Conservation (phyloP, 2,329 filamentous ascomycete species). For the Penicillium corylophilum region DNA sequence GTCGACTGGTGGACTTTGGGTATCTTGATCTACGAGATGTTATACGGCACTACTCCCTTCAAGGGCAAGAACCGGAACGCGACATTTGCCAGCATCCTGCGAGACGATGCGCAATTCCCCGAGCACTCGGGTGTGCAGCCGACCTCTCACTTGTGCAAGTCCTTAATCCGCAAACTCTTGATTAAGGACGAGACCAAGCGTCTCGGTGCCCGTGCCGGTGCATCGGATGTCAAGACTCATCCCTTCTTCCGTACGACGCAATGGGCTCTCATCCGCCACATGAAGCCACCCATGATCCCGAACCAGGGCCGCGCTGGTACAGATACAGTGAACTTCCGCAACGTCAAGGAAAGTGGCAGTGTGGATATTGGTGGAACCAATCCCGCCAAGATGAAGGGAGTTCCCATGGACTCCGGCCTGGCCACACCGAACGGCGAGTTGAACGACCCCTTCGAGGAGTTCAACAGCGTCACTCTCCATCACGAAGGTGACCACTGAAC, state of each 20-base stretch:
- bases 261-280: constrained; percentile 95
- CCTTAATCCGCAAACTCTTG: constrained; percentile 88
- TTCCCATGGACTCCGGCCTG: constrained; percentile 81
- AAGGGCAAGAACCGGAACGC: constrained; percentile 99
- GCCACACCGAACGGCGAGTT: constrained; percentile 80
- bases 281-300: constrained; percentile 96
- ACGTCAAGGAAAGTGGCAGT: constrained; percentile 95
- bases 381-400: constrained; percentile 62
- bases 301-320: constrained; percentile 77
- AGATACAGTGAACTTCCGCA: constrained; percentile 95
- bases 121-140: constrained; percentile 80
- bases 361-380: constrained; percentile 64
- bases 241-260: constrained; percentile 95
- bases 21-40: constrained; percentile 97
- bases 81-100: constrained; percentile 94
- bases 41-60: constrained; percentile 97
- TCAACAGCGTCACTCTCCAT: constrained; percentile 96
- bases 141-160: constrained; percentile 94
- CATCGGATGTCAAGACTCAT: constrained; percentile 93
- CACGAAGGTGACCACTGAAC: constrained; percentile 73
- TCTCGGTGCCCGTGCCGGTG: constrained; percentile 88
- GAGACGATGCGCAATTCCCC: constrained; percentile 94
- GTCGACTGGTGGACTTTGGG: constrained; percentile 99
- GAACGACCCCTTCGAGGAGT: constrained; percentile 93
- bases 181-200: constrained; percentile 97